Conservation (phyloP, 495 filamentous ascomycete species). For the Penicillium paradoxum region DNA sequence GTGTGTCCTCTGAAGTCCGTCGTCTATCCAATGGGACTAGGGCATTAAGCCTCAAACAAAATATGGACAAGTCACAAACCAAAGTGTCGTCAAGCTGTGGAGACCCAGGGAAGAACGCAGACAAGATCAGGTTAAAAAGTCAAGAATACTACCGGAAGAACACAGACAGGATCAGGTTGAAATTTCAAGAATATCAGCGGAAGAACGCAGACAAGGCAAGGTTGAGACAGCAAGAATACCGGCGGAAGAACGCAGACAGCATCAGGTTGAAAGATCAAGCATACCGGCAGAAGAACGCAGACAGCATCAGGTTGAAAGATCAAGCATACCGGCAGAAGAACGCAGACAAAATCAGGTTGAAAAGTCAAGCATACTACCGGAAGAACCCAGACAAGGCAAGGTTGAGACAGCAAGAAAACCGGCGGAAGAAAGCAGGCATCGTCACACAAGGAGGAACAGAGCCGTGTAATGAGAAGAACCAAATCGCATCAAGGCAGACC, state of each 20-base stretch:
- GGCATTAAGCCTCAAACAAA: not conserved
- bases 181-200: not conserved
- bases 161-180: not conserved
- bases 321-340: not conserved
- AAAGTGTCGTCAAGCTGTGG: not conserved
- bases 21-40: not conserved
- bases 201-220: not conserved
- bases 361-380: not conserved
- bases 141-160: not conserved
- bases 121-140: not conserved
- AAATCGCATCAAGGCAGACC: too few relatives aligned
- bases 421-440: not conserved
- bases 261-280: not conserved
- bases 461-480: too few relatives aligned
- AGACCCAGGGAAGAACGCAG: not conserved
- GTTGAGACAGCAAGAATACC: not conserved
- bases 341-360: not conserved
- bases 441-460: too few relatives aligned
- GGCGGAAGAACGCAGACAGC: not conserved
- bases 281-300: not conserved
- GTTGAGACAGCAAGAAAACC: not conserved
- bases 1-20: not conserved
- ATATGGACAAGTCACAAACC: not conserved
- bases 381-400: not conserved
- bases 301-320: not conserved